phyloP scores from a whole-genome alignment of 768 basidiomycete species.

The Pulveroboletus ravenelii region DNA sequence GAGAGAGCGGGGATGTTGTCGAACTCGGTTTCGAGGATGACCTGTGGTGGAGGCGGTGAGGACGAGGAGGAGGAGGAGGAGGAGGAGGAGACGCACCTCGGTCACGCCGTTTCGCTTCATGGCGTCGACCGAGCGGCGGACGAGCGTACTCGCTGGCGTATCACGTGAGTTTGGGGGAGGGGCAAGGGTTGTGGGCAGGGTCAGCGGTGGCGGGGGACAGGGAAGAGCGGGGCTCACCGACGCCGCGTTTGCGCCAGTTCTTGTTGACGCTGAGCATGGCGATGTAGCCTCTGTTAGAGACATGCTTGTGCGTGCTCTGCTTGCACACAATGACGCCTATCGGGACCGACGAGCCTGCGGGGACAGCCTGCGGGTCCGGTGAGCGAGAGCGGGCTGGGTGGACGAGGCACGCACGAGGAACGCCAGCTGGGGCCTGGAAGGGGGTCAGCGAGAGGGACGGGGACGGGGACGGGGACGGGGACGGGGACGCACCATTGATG shows the following conservation, averaged over 20 bases:
- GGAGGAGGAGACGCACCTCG: conserved; percentile 55
- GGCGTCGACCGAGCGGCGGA: conserved; percentile 72
- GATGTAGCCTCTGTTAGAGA: conserved; percentile 87
- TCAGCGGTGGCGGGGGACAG: neutral
- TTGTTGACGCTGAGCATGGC: conserved; percentile 94
- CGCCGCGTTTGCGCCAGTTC: conserved; percentile 82
- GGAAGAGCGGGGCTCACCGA: conserved; percentile 55
- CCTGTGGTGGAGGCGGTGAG: conserved; percentile 40
- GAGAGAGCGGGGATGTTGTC: conserved; percentile 87
- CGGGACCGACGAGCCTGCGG: conserved; percentile 41
- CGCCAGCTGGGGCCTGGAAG: conserved; percentile 78
- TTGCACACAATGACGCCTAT: conserved; percentile 97
- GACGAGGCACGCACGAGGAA: conserved; percentile 51
- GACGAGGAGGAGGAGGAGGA: neutral
- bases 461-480: no score
- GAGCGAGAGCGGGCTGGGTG: neutral
- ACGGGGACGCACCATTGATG: conserved; percentile 76
- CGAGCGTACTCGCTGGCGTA: conserved; percentile 72
- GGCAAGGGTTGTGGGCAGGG: conserved; percentile 4
- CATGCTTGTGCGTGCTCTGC: conserved; percentile 80
- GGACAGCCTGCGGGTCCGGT: conserved; percentile 23
- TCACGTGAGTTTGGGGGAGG: neutral
- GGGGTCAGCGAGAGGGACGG: conserved; percentile 5
- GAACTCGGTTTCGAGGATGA: conserved; percentile 93
- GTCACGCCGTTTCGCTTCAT: conserved; percentile 83